Evolutionary conservation across 2,329 filamentous ascomycete species (phyloP).

Genomic region (Fusarium kyushuense): DNA sequence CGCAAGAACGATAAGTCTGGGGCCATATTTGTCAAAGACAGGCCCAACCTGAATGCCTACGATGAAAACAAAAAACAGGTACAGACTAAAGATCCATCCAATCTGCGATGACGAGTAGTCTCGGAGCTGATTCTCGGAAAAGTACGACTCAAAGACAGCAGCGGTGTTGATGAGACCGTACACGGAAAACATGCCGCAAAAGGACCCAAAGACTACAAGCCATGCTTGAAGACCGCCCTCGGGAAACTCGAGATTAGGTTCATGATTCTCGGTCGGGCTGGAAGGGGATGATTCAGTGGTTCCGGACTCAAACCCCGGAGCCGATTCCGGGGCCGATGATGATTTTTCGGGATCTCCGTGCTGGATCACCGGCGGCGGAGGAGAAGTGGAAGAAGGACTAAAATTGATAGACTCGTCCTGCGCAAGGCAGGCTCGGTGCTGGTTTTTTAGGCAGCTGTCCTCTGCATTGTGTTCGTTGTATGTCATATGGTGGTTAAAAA

Average conservation of each 20-base stretch:
- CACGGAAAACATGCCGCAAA: conserved; percentile 72
- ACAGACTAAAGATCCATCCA: conserved; percentile 89
- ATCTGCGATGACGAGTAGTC: conserved; percentile 74
- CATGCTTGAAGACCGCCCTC: conserved; percentile 77
- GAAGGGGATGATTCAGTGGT: conserved; percentile 2
- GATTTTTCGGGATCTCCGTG: conserved; percentile 24
- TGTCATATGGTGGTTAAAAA: conserved; percentile 26
- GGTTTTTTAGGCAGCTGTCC: conserved; percentile 50
- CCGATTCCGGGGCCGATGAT: conserved; percentile 3
- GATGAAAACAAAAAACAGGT: conserved; percentile 84
- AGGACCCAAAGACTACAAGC: conserved; percentile 78
- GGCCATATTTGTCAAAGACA: conserved; percentile 81
- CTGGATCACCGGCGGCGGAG: neutral
- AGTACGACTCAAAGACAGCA: conserved; percentile 75
- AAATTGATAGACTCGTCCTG: conserved; percentile 25
- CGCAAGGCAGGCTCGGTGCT: conserved; percentile 16
- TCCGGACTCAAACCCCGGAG: conserved; percentile 28
- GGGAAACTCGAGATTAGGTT: conserved; percentile 24
- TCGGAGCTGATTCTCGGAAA: conserved; percentile 77
- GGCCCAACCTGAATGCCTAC: conserved; percentile 85
- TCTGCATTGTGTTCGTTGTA: conserved; percentile 46
- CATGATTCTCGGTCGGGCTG: neutral
- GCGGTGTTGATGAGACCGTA: conserved; percentile 75
- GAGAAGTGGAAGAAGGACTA: neutral
- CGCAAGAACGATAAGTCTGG: conserved; percentile 71